Evolutionary conservation across 768 basidiomycete species (phyloP), one percentile per base, ranked within the genome.

Genomic region (Nidularia sp.): DNA sequence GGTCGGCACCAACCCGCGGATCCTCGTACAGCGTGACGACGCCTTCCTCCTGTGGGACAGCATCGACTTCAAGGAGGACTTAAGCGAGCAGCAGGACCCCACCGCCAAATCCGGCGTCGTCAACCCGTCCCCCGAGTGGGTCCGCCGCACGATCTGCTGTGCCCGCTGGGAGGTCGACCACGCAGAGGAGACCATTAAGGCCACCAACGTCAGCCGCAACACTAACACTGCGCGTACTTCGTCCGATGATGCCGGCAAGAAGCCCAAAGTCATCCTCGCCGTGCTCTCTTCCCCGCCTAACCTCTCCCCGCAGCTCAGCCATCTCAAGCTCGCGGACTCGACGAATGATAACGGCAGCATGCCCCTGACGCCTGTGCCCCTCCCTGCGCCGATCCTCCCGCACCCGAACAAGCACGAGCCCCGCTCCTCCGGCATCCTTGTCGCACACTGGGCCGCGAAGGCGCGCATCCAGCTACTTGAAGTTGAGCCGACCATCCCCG

Each of bases 1-100:
- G 66, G 90, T 93, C 36, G 91, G 91, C 33, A 78, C 82, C 22
- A 92, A 93, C 61, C 78, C 85, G 3, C 85, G 90, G 54, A 89
- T 93, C 49, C 78, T 84, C 6, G 88, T 93, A 13, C 91, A 92
- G 67, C 77, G 81, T 31, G 90, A 93, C 59, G 84, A 89, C 43
- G 91, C 88, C 1, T 92, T 85, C 64, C 84, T 91, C 32, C 80
- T 79, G 29, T 93, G 90, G 90, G 90, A 92, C 66, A 68, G 73
- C 51, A 86, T 93, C 52, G 57, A 68, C 2, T 83, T 88, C 69
- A 70, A 66, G 44, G 75, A 78, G 34, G 62, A 57, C 5, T 2
- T 4, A 29, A 29, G 25, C 25, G 25, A 29, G 25, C 25, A 29
- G 25, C 25, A 29, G 25, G 57, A 64, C 15, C 13, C 44, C 25